Conservation (phyloP, 495 filamentous ascomycete genomes). For the Xylaria telfairii region DNA sequence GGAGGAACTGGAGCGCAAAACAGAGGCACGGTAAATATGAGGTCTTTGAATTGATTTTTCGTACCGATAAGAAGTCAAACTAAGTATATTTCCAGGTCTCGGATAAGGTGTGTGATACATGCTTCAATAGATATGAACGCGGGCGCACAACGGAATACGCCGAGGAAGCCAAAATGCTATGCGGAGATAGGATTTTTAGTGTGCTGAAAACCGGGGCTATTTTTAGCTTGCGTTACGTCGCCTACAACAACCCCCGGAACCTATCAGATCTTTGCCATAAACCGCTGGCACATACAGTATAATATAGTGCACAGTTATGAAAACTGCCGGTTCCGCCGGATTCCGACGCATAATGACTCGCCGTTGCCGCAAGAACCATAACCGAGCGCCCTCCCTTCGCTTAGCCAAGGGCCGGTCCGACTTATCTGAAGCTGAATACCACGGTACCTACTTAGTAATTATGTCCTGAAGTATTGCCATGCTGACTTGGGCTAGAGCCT, state of each 20-base stretch:
- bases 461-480: not conserved
- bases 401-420: not conserved
- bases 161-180: not conserved
- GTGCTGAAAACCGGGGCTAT: not conserved
- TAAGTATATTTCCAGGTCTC: not conserved
- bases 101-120: not conserved
- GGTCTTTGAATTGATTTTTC: not conserved
- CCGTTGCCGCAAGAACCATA: not conserved
- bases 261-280: not conserved
- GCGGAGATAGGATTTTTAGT: not conserved
- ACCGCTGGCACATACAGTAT: no score
- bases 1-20: not conserved
- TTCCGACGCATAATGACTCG: not conserved
- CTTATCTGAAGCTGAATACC: not conserved
- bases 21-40: not conserved
- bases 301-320: not conserved
- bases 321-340: not conserved
- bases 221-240: not conserved
- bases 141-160: constrained; percentile 4
- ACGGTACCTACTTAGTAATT: no score
- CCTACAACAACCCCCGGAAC: no score
- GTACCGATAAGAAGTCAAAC: not conserved
- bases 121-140: not conserved
- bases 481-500: not conserved
- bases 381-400: not conserved